Evolutionary conservation across 441 rosid genomes (phyloP).

Genomic region (Jatropha podagrica): DNA sequence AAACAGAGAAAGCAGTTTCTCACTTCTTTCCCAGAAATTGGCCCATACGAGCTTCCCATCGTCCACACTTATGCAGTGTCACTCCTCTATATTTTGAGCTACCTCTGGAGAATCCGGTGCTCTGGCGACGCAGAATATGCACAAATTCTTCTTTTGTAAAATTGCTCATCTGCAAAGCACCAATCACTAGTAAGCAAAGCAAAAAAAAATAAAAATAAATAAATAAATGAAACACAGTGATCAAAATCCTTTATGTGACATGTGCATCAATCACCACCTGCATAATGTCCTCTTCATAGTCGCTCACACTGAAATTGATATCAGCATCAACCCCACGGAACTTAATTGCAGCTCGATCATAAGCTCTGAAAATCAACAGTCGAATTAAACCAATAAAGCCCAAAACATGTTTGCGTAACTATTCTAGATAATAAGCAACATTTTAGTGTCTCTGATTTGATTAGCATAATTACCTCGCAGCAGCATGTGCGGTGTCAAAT

Average conservation of each 20-base stretch:
- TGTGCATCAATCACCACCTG: conserved; percentile 43
- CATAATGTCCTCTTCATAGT: conserved; percentile 70
- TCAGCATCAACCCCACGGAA: conserved; percentile 91
- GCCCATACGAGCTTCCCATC: conserved; percentile 97
- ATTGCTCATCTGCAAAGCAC: conserved; percentile 51
- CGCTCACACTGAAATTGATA: conserved; percentile 68
- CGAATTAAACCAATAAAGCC: background rate
- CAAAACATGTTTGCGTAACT: background rate
- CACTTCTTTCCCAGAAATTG: conserved; percentile 92
- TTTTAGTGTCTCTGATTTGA: background rate
- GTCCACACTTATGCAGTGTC: conserved; percentile 87
- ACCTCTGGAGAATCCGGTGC: conserved; percentile 82
- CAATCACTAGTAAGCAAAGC: background rate
- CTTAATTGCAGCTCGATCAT: conserved; percentile 95
- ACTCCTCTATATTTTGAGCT: conserved; percentile 87
- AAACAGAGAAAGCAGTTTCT: conserved; percentile 15
- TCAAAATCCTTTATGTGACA: background rate
- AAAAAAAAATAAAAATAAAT: background rate
- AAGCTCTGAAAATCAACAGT: conserved; percentile 51
- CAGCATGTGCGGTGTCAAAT: conserved; percentile 90
- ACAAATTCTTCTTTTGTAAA: conserved; percentile 86
- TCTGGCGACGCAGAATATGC: conserved; percentile 76
- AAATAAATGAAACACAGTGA: no score
- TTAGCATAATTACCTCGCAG: conserved; percentile 62
- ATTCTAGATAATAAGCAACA: background rate